A percentile compares a stretch with the other conserved stretches of the same genome.
Evolutionary conservation across 495 filamentous ascomycete genomes (phyloP).

Genomic region (Tricharina praecox): DNA sequence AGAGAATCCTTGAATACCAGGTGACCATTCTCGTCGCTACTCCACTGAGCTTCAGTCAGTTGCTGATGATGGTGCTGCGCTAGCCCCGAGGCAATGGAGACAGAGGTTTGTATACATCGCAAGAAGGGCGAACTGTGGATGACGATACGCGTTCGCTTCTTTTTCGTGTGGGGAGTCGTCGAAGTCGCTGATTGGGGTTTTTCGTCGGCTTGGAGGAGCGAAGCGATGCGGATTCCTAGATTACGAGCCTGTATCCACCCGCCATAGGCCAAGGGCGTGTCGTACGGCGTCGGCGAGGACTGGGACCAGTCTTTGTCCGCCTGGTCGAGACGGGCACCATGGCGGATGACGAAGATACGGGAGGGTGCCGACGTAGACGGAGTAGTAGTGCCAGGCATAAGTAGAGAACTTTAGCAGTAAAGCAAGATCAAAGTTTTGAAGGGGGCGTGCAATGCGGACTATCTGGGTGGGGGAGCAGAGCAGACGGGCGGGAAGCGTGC

Average conservation of each 20-base stretch:
- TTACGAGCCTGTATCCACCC: slow-evolving; percentile 76
- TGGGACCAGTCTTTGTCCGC: slow-evolving; percentile 91
- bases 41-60: slow-evolving; percentile 19
- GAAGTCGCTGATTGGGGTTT: slow-evolving; percentile 6
- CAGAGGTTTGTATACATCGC: slow-evolving; percentile 80
- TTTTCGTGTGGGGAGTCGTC: slow-evolving; percentile 9
- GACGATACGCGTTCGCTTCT: slow-evolving; percentile 41
- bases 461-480: background rate
- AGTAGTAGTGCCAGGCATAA: background rate
- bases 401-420: background rate
- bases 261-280: slow-evolving; percentile 85
- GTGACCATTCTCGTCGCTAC: slow-evolving; percentile 19
- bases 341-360: slow-evolving; percentile 30
- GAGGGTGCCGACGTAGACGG: slow-evolving; percentile 9
- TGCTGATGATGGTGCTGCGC: slow-evolving; percentile 40
- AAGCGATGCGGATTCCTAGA: slow-evolving; percentile 62
- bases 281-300: slow-evolving; percentile 85
- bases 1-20: slow-evolving; percentile 21
- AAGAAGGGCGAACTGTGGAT: slow-evolving; percentile 86
- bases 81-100: slow-evolving; percentile 77
- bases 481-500: background rate
- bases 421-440: background rate
- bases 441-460: background rate
- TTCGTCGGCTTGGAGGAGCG: slow-evolving; percentile 35
- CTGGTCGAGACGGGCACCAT: slow-evolving; percentile 82